Base-by-base conservation (phyloP, 352 stramenopile species). In the Pythium sp. region DNA sequence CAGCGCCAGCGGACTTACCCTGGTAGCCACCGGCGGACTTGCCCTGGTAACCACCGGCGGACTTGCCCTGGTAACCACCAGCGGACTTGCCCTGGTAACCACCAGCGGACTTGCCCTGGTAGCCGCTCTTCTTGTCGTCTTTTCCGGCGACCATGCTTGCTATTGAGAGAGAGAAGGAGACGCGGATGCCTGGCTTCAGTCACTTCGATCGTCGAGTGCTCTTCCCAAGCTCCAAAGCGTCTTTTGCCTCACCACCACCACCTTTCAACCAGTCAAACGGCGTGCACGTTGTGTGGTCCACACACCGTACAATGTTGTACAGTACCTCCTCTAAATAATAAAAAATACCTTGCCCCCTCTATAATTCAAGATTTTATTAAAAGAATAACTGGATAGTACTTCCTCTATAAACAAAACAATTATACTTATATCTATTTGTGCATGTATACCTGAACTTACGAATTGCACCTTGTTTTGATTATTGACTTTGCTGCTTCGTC, bases 181-280 rank as follows among this genome's bases (percentile, higher is more conserved):
- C 43, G 43, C 43, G 43, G 43, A 24, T 51, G 43, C 43, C 18
- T 61, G 41, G 56, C 56, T 30, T 24, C 5, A 6, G 32, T 36
- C 56, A 62, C 49, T 62, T 62, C n/a, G 56, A 62, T 62, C 58
- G 58, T 41, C 58, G 58, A 56, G 41, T 65, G 59, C 60, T 62
- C 30, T 43, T 26, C 60, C 30, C n/a, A 12, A 51, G 5, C 15
- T 58, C 18, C 34, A 9, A 54, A 55, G 14, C 2, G 58, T 32
- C 38, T 64, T 66, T 66, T 58, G 60, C 60, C 60, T 66, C 60
- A 66, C 60, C 60, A 66, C 60, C 60, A 66, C 57, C 57, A 66
- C 60, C 60, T 66, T 66, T 57, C 60, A 66, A 56, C 60, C 60
- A 66, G 28, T 58, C 60, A 66, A 66, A 66, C 49, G 14, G n/a